Evolutionary conservation across 2,329 filamentous ascomycete genomes (phyloP).

Genomic region (Cytospora mali): DNA sequence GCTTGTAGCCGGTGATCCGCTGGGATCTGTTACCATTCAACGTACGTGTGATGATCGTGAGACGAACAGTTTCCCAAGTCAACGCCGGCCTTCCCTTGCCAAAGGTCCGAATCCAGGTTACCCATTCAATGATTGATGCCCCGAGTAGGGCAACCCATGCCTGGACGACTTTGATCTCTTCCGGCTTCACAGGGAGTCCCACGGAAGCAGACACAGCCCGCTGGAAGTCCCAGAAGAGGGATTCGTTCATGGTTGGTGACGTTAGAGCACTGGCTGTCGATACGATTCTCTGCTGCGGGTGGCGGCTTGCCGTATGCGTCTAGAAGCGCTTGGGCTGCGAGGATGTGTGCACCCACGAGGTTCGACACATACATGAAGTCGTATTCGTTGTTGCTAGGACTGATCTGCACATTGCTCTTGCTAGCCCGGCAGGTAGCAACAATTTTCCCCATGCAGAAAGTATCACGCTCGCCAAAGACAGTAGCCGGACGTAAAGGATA

Average conservation of each 20-base stretch:
- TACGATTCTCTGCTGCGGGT: constrained; percentile 28
- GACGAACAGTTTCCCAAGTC: constrained; percentile 29
- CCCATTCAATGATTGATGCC: constrained; percentile 35
- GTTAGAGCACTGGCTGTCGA: constrained; percentile 40
- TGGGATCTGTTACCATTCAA: constrained; percentile 30
- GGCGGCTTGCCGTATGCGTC: constrained; percentile 30
- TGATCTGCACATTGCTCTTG: constrained; percentile 31
- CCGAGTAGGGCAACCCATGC: constrained; percentile 30
- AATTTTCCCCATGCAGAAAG: constrained; percentile 29
- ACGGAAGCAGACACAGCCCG: constrained; percentile 32
- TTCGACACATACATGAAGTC: constrained; percentile 36
- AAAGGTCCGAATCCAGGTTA: constrained; percentile 28
- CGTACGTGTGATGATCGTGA: constrained; percentile 30
- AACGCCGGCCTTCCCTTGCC: constrained; percentile 27
- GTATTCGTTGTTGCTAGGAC: constrained; percentile 36
- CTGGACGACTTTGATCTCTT: constrained; percentile 32
- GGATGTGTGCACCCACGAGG: constrained; percentile 33
- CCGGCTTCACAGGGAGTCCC: constrained; percentile 30
- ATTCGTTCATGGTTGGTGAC: constrained; percentile 39
- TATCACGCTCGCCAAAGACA: constrained; percentile 30
- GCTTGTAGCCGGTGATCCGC: constrained; percentile 30
- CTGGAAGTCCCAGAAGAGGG: constrained; percentile 41
- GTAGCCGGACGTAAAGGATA: constrained; percentile 28
- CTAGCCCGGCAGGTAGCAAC: constrained; percentile 28
- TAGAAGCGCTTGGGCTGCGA: constrained; percentile 36